Evolutionary conservation across 106 monocot species (phyloP).

Genomic region (Chionographis japonica): DNA sequence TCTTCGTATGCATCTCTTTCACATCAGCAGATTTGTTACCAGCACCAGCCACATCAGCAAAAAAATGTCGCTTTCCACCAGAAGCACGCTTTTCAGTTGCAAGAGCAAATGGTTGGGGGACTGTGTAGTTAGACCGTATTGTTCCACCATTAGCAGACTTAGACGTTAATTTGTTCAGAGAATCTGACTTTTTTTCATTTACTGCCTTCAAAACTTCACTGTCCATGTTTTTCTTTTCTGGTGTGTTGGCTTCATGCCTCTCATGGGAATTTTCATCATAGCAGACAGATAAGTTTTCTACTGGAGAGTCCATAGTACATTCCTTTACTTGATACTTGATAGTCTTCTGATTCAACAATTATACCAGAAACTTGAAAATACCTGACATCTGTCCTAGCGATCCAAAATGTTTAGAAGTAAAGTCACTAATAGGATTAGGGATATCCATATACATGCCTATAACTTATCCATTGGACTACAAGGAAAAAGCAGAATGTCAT

Average conservation of each 20-base stretch:
- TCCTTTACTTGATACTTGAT: conserved; percentile 2
- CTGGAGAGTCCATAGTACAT: neutral
- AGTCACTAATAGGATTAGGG: too few relatives aligned
- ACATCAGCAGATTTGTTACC: conserved; percentile 17
- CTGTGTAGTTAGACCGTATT: conserved; percentile 11
- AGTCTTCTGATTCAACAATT: conserved; percentile 1
- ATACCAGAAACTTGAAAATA: neutral
- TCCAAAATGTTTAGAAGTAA: too few relatives aligned
- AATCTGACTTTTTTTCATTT: conserved; percentile 10
- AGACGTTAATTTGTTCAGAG: conserved; percentile 5
- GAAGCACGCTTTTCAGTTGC: conserved; percentile 36
- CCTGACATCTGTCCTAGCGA: neutral
- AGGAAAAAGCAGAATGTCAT: too few relatives aligned
- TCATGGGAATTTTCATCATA: conserved; percentile 17
- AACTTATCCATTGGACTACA: too few relatives aligned
- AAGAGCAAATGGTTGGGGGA: conserved; percentile 30
- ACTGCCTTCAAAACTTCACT: conserved; percentile 9
- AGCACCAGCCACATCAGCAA: conserved; percentile 15
- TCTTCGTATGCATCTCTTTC: conserved; percentile 21
- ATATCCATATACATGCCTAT: too few relatives aligned
- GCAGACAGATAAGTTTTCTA: neutral
- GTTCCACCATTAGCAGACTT: conserved; percentile 5
- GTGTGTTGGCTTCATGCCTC: conserved; percentile 13
- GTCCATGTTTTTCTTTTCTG: conserved; percentile 9
- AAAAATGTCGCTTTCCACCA: conserved; percentile 4